Evolutionary conservation across 75 land plant species (phyloP), one percentile per base, ranked within the genome.

Genomic region (Pinus albicaulis): DNA sequence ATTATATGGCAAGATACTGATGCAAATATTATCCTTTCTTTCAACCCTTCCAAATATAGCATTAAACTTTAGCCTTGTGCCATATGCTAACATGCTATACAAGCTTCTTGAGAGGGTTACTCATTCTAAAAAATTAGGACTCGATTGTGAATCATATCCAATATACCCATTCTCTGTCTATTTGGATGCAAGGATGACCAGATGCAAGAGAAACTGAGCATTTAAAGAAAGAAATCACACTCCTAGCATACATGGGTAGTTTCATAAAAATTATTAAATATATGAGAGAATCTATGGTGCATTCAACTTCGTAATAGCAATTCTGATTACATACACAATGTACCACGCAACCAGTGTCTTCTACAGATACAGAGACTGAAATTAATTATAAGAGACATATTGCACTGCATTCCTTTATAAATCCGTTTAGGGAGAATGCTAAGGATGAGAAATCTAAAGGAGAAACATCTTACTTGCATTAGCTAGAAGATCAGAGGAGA

Each of bases 391-490:
- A 20, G 20, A 25, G 41, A 28, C n/a, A 58, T 58, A 7, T 60
- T 62, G 65, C 25, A 62, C 65, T 62, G 1, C n/a, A 68, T n/a
- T 12, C 44, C 44, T 68, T 68, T 38, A 20, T 68, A 16, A n/a
- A 19, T 68, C 41, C 41, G 7, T 44, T 68, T n/a, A 2, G 11
- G 65, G 22, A 36, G 34, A 44, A 15, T 22, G 57, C 55, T 16
- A 76, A 78, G 15, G 48, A 62, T 71, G 23, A 78, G 25, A 57
- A n/a, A 61, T 59, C 8, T 20, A 17, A 65, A 52, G 80, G 44
- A 53, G 22, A 57, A 8, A 44, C 26, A 56, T 23, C 87, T 80
- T 90, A 97, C 99, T 97, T 73, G 99, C 97, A 87, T 90, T 90
- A 38, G 83, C 74, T 28, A 97, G 84, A 55, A 88, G 81, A 78